Percentiles rank a stretch among this genome's conserved stretches.
These are phyloP conservation scores for Lithohypha guttulata DNA, from an alignment of 2,329 filamentous ascomycete genomes.

Conservation along the genomic window DNA sequence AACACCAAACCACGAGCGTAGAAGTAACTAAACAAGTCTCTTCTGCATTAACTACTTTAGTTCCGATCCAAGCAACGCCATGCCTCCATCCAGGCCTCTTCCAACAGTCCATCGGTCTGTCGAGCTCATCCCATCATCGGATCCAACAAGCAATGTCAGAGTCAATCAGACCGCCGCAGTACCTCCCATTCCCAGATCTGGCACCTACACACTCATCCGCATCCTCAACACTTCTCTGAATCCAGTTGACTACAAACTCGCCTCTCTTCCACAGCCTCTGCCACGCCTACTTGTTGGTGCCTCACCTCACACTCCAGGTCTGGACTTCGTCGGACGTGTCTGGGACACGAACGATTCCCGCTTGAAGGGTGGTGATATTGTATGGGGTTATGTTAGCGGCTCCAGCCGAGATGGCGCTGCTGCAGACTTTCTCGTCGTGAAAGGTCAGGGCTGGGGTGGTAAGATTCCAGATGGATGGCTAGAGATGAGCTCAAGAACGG, in stretches of 20 bases:
- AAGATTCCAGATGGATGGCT: conserved; percentile 33
- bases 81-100: too few species aligned
- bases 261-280: conserved; percentile 30
- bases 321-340: conserved; percentile 40
- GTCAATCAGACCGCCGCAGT: conserved; percentile 52
- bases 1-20: too few species aligned
- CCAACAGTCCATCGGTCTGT: too few species aligned
- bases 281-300: neutral
- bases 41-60: too few species aligned
- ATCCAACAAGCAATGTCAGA: too few species aligned
- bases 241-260: conserved; percentile 52
- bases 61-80: too few species aligned
- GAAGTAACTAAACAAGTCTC: too few species aligned
- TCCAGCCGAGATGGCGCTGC: conserved; percentile 32
- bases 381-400: conserved; percentile 32
- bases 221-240: conserved; percentile 47
- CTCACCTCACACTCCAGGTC: conserved; percentile 25
- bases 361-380: conserved; percentile 32
- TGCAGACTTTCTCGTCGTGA: conserved; percentile 31
- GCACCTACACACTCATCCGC: conserved; percentile 42
- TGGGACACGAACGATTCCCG: conserved; percentile 23
- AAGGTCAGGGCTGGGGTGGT: conserved; percentile 24
- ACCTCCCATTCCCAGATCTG: conserved; percentile 27
- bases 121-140: too few species aligned
- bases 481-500: neutral